Percentiles rank a stretch among this genome's conserved stretches.
Conservation (phyloP, 1,139 yeast species). For the Pneumocystis carinii region DNA sequence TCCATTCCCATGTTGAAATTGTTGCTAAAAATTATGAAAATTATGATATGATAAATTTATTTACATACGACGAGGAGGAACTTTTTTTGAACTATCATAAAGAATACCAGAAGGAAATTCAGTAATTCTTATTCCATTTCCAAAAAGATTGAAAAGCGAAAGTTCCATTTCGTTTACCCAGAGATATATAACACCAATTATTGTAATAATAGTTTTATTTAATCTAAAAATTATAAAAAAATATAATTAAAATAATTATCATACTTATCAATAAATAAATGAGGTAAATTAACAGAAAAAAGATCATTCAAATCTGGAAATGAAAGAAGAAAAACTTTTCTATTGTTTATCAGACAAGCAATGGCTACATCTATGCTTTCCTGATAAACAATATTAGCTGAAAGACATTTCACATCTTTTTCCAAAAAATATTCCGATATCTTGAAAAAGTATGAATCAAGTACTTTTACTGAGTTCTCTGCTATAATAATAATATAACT, state of each 20-base stretch:
- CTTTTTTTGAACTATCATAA: background rate
- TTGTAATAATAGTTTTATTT: slow-evolving; percentile 32
- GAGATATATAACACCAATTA: slow-evolving; percentile 57
- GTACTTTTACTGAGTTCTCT: slow-evolving; percentile 1
- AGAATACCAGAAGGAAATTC: background rate
- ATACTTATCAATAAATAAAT: background rate
- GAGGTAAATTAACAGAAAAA: background rate
- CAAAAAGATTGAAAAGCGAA: slow-evolving; percentile 32
- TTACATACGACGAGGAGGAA: slow-evolving; percentile 13
- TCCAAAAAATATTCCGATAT: background rate
- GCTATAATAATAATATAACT: slow-evolving; percentile 5
- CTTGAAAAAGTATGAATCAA: slow-evolving; percentile 1
- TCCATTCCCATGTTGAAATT: slow-evolving; percentile 73
- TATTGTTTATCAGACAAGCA: background rate
- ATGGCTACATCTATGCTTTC: background rate
- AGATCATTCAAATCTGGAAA: background rate
- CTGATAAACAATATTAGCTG: background rate
- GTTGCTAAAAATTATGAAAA: slow-evolving; percentile 65
- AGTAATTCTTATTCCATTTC: slow-evolving; percentile 25
- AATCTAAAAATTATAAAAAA: background rate
- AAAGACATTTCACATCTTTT: background rate
- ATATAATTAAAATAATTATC: background rate
- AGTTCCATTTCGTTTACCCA: slow-evolving; percentile 47
- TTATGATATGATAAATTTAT: slow-evolving; percentile 21
- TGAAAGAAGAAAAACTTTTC: background rate